Evolutionary conservation across 1,284 basidiomycete species (phyloP), one percentile per base, ranked within the genome.

Genomic region (Peniophora sp.): DNA sequence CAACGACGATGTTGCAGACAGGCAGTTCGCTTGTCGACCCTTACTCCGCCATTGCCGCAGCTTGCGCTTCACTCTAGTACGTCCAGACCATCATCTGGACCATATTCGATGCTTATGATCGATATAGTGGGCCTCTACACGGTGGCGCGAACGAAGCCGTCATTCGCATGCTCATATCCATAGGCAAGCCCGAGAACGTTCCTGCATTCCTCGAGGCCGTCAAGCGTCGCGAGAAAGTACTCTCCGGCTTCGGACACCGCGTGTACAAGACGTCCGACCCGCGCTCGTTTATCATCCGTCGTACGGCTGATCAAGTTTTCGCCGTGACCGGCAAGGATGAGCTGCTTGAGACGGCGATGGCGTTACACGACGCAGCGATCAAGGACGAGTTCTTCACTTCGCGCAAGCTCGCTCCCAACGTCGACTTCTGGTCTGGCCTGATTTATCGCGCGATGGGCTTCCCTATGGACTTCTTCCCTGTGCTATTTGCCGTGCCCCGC

Each of bases 371-470:
- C 59, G 82, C 84, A 6, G 91, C 91, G 1, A 84, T 92, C 76
- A 86, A 86, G 58, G 92, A 94, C 57, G 85, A 92, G 35, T 94
- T 90, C 66, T 92, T 92, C 58, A 74, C 85, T 57, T 79, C 78
- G 56, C 76, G 89, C 39, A 83, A 76, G 62, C 70, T 89, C 16
- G 86, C 85, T 12, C 89, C 89, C 2, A 91, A 91, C 61, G 89
- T 90, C 32, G 89, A 90, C 63, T 90, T 89, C 63, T 90, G 86
- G 86, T 87, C 61, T 59, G 89, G 89, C 11, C 67, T 92, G 53
- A 92, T 92, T 58, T 92, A 92, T 65, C 84, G 87, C 48, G 87
- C 87, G 16, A 91, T 92, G 89, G 88, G 89, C 44, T 92, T 92
- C 74, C 90, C 91, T 2, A 74, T 88, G 57, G 91, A 93, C 68